Percentiles rank a stretch among this genome's conserved stretches.
These are phyloP conservation scores for Coffea eugenioides DNA, from an alignment of 257 asterid species.

Conservation along the genomic window DNA sequence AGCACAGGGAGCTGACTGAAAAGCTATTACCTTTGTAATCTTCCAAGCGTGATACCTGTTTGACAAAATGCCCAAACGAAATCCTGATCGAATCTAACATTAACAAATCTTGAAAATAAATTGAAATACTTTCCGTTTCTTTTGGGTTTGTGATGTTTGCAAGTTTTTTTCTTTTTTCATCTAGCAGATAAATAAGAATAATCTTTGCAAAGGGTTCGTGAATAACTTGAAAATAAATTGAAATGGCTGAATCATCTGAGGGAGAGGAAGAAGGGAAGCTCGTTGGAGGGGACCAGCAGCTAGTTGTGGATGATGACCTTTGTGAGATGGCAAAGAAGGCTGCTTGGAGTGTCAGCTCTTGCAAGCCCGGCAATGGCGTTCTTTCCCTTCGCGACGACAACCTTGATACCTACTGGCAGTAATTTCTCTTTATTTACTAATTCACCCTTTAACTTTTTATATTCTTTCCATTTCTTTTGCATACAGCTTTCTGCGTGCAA, in stretches of 20 bases:
- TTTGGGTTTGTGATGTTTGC: background rate
- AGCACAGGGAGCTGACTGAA: background rate
- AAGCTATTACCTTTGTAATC: background rate
- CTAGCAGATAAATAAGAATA: background rate
- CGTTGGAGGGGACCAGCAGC: constrained; percentile 58
- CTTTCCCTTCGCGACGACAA: constrained; percentile 80
- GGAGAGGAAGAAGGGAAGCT: constrained; percentile 92
- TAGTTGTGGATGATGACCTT: constrained; percentile 73
- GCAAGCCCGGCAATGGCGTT: constrained; percentile 92
- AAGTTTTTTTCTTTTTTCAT: background rate
- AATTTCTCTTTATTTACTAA: background rate
- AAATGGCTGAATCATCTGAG: constrained; percentile 85
- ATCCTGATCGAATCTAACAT: background rate
- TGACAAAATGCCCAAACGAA: constrained; percentile 13
- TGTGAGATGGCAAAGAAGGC: constrained; percentile 92
- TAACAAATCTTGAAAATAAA: background rate
- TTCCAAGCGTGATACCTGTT: background rate
- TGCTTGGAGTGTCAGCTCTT: constrained; percentile 97
- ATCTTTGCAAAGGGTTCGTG: background rate
- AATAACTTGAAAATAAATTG: background rate
- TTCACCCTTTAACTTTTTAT: background rate
- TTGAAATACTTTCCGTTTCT: background rate
- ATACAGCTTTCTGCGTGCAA: background rate
- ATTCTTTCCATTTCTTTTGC: background rate
- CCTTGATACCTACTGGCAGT: constrained; percentile 97